These are phyloP conservation scores for Henckelia pumila DNA, from an alignment of 257 asterid species.

Conservation along the genomic window DNA sequence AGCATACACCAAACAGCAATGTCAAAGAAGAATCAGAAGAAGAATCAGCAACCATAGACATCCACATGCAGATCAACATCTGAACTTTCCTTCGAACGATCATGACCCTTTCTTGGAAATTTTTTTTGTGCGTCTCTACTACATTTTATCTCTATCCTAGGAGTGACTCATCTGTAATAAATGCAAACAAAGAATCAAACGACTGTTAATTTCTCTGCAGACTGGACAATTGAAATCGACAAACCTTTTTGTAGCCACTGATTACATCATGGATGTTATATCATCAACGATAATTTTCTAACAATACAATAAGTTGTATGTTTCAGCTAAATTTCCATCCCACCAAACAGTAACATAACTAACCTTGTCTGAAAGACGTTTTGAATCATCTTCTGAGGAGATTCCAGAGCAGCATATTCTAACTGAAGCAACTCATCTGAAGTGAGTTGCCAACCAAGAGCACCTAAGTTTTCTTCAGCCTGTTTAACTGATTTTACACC, in stretches of 20 bases:
- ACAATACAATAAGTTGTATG: too few relatives aligned
- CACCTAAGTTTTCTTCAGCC: constrained; percentile 78
- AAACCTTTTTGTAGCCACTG: neutral
- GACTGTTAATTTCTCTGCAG: too few relatives aligned
- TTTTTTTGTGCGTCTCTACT: neutral
- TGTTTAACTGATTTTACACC: constrained; percentile 80
- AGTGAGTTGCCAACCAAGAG: constrained; percentile 89
- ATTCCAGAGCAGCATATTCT: constrained; percentile 66
- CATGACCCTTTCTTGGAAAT: too few relatives aligned
- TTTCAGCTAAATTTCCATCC: neutral
- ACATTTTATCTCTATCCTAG: neutral
- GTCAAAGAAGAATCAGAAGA: too few relatives aligned
- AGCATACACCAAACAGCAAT: too few relatives aligned
- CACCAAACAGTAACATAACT: neutral
- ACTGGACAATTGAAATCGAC: neutral
- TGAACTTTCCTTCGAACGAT: neutral
- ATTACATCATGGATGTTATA: neutral
- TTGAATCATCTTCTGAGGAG: constrained; percentile 79
- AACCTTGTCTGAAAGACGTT: constrained; percentile 82
- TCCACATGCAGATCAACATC: too few relatives aligned
- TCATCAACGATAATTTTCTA: too few relatives aligned
- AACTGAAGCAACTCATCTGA: constrained; percentile 62
- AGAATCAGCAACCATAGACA: too few relatives aligned
- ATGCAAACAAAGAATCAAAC: neutral
- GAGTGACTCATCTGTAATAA: constrained; percentile 9